Conservation (phyloP, 1,284 basidiomycete species). For the Leccinum angustisporum region DNA sequence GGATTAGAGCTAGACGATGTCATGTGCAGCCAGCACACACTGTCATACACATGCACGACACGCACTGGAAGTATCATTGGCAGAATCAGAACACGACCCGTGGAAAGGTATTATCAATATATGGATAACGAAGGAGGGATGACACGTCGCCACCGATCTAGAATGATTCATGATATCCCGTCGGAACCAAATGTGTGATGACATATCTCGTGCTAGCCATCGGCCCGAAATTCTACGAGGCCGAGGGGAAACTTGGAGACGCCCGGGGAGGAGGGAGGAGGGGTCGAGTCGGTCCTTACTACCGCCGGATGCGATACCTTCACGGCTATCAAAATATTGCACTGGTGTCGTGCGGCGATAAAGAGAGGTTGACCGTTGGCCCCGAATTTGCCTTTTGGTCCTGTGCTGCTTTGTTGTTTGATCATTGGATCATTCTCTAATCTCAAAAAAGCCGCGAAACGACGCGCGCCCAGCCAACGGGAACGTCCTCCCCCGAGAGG, state of each 20-base stretch:
- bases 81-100: background rate
- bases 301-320: background rate
- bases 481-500: background rate
- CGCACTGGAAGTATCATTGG: background rate
- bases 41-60: background rate
- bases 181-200: background rate
- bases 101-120: background rate
- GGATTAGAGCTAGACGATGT: background rate
- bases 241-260: background rate
- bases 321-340: background rate
- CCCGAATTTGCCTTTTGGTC: background rate
- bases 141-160: background rate
- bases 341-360: background rate
- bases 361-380: background rate
- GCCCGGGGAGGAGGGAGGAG: background rate
- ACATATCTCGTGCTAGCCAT: background rate
- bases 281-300: background rate
- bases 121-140: background rate
- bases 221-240: background rate
- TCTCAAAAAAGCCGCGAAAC: background rate
- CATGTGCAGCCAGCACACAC: background rate
- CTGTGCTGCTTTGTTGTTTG: background rate
- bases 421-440: background rate
- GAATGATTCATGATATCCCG: background rate
- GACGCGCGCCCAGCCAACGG: background rate